Evolutionary conservation across 2,329 filamentous ascomycete genomes (phyloP).

Genomic region (Colletotrichum godetiae): DNA sequence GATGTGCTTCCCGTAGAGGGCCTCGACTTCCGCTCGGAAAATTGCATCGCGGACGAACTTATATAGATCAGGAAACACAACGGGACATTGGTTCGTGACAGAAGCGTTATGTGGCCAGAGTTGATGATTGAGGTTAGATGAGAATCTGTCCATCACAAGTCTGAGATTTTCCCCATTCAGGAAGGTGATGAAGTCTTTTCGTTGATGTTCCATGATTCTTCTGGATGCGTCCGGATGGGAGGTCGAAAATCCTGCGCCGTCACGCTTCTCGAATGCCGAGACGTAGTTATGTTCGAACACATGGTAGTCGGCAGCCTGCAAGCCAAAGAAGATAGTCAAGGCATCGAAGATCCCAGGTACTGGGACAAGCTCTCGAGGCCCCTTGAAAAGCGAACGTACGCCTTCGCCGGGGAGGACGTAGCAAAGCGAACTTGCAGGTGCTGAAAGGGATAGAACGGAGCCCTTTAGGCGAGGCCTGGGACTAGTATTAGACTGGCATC

Average conservation of each 20-base stretch:
- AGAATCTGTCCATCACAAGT: conserved; percentile 14
- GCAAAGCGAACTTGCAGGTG: neutral
- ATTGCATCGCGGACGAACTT: neutral
- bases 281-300: conserved; percentile 26
- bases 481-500: neutral
- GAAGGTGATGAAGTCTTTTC: conserved; percentile 15
- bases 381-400: conserved; percentile 7
- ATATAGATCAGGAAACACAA: conserved; percentile 16
- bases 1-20: conserved; percentile 14
- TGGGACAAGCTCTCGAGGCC: neutral
- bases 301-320: neutral
- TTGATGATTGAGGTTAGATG: neutral
- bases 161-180: conserved; percentile 17
- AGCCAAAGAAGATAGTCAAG: conserved; percentile 21
- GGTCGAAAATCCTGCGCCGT: neutral
- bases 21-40: conserved; percentile 24
- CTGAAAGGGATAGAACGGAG: neutral
- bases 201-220: conserved; percentile 30
- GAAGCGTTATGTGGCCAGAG: neutral
- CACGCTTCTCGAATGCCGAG: conserved; percentile 1
- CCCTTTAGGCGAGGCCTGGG: neutral
- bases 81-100: neutral
- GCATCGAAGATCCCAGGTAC: conserved; percentile 20
- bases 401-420: conserved; percentile 25
- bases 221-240: conserved; percentile 12